These are phyloP conservation scores for Mycosarcoma maydis DNA, from an alignment of 1,284 basidiomycete genomes.

Conservation along the genomic window DNA sequence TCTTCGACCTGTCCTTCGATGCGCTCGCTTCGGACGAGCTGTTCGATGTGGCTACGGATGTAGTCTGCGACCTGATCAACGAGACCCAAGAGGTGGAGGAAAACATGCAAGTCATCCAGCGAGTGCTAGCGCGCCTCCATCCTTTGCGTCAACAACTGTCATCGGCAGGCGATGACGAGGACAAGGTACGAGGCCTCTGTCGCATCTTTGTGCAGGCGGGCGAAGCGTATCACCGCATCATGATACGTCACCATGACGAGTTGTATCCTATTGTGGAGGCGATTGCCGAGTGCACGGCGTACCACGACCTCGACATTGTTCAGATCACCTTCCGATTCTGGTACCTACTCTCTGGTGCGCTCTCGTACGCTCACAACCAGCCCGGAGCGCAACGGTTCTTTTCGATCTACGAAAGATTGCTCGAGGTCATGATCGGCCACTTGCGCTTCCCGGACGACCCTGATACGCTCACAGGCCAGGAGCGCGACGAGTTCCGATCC, in stretches of 20 bases:
- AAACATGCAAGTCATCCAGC: slow-evolving; percentile 86
- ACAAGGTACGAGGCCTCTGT: slow-evolving; percentile 88
- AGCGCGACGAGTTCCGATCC: slow-evolving; percentile 89
- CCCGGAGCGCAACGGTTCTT: slow-evolving; percentile 71
- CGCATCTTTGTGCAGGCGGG: slow-evolving; percentile 94
- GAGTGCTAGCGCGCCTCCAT: slow-evolving; percentile 76
- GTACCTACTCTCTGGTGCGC: slow-evolving; percentile 73
- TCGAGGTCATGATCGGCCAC: slow-evolving; percentile 87
- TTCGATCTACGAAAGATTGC: slow-evolving; percentile 83
- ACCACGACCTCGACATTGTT: slow-evolving; percentile 93
- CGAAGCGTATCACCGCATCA: slow-evolving; percentile 90
- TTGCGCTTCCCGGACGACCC: slow-evolving; percentile 86
- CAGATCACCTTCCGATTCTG: slow-evolving; percentile 99
- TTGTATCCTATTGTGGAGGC: slow-evolving; percentile 94
- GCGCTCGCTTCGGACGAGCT: slow-evolving; percentile 73
- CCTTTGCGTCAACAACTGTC: slow-evolving; percentile 51
- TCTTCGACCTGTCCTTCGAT: slow-evolving; percentile 75
- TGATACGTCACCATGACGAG: slow-evolving; percentile 85
- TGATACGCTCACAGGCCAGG: slow-evolving; percentile 78
- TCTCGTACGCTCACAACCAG: slow-evolving; percentile 71
- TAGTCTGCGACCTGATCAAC: slow-evolving; percentile 92
- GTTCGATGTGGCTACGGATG: slow-evolving; percentile 91
- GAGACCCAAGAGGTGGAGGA: slow-evolving; percentile 98
- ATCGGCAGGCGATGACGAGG: slow-evolving; percentile 73
- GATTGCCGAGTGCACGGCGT: slow-evolving; percentile 91